Conservation (phyloP, 768 basidiomycete genomes). For the Wakefieldia striispora region DNA sequence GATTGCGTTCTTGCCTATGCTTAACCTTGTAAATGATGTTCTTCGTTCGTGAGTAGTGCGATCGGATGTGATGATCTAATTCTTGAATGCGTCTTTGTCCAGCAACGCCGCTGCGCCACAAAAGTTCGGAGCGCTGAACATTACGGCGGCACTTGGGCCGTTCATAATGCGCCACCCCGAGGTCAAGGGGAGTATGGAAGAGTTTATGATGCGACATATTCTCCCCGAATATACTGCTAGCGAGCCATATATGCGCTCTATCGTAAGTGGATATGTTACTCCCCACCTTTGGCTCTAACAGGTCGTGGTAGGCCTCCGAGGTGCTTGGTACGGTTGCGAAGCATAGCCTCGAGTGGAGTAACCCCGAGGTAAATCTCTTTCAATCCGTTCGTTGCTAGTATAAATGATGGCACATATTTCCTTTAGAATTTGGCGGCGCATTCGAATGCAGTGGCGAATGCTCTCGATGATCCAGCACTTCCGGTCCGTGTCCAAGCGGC, state of each 20-base stretch:
- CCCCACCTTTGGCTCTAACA: not conserved
- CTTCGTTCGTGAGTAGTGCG: conserved; percentile 53
- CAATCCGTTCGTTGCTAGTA: not conserved
- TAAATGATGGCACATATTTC: not conserved
- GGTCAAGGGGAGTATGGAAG: conserved; percentile 73
- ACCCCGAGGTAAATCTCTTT: conserved; percentile 48
- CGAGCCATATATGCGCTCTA: conserved; percentile 74
- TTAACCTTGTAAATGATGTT: conserved; percentile 75
- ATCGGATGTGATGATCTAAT: not conserved
- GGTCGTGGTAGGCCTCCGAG: conserved; percentile 63
- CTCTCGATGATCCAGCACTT: conserved; percentile 73
- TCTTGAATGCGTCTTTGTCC: conserved; percentile 3
- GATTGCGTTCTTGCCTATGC: conserved; percentile 76
- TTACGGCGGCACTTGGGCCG: conserved; percentile 70
- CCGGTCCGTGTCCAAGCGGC: conserved; percentile 85
- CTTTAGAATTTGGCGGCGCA: conserved; percentile 57
- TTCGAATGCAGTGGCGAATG: conserved; percentile 63
- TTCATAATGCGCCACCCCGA: conserved; percentile 86
- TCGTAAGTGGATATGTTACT: conserved; percentile 47
- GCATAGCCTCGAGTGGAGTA: conserved; percentile 63
- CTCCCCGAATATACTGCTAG: conserved; percentile 64
- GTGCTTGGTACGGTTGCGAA: conserved; percentile 75
- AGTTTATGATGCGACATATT: conserved; percentile 72
- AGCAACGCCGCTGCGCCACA: conserved; percentile 58
- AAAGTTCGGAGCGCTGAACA: conserved; percentile 82